Percentiles rank a stretch among this genome's conserved stretches.
Evolutionary conservation across 306 rosid species (phyloP).

Genomic region (Fagus crenata): DNA sequence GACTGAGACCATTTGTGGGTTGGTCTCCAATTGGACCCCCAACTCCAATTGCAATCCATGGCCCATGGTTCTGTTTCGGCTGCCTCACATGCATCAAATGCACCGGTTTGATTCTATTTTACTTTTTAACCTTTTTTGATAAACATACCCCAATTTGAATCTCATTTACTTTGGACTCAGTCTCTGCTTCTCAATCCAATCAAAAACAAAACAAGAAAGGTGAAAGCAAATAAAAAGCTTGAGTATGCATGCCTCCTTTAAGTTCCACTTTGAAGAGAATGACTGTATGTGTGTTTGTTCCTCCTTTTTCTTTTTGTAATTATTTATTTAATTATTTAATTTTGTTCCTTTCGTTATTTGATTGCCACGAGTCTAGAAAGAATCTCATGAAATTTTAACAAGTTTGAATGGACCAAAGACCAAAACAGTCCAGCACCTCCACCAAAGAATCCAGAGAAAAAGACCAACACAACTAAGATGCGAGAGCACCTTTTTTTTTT

Average conservation of each 20-base stretch:
- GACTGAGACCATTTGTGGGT: not conserved
- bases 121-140: slow-evolving; percentile 14
- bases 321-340: slow-evolving; percentile 3
- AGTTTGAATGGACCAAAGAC: slow-evolving; percentile 56
- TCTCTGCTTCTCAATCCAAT: slow-evolving; percentile 39
- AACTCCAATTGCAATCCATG: not conserved
- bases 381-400: slow-evolving; percentile 28
- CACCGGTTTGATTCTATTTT: slow-evolving; percentile 12
- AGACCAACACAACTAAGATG: slow-evolving; percentile 42
- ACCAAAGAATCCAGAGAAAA: slow-evolving; percentile 59
- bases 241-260: slow-evolving; percentile 34
- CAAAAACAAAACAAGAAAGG: slow-evolving; percentile 26
- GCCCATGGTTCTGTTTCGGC: not conserved
- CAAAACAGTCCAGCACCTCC: slow-evolving; percentile 40
- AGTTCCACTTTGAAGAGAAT: slow-evolving; percentile 39
- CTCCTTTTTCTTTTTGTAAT: slow-evolving; percentile 7
- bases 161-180: slow-evolving; percentile 34
- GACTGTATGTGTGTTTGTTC: slow-evolving; percentile 30
- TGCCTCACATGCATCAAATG: slow-evolving; percentile 22
- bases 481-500: slow-evolving; percentile 45
- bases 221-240: slow-evolving; percentile 23
- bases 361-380: slow-evolving; percentile 35
- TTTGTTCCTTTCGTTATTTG: slow-evolving; percentile 11
- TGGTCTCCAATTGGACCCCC: not conserved
- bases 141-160: slow-evolving; percentile 38